phyloP scores from a whole-genome alignment of 129 eudicot species.

The Smallanthus sonchifolius region DNA sequence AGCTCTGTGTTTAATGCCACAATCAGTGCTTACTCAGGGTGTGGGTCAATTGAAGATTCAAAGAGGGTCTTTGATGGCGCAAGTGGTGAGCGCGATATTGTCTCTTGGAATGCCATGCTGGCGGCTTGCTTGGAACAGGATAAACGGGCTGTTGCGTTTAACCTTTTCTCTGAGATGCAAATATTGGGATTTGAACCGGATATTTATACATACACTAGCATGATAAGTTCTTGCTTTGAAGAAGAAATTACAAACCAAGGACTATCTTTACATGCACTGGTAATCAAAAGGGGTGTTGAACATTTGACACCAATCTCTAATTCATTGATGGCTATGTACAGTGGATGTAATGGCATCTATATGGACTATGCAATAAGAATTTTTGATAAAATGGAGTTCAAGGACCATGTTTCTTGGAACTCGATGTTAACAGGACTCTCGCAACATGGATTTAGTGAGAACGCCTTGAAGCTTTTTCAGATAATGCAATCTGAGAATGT shows the following conservation, averaged over 20 bases:
- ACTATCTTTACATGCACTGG: conserved; percentile 60
- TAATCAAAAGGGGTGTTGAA: conserved; percentile 63
- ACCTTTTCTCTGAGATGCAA: conserved; percentile 56
- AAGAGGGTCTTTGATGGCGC: conserved; percentile 51
- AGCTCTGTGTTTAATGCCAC: conserved; percentile 60
- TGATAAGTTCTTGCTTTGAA: conserved; percentile 66
- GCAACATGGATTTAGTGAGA: conserved; percentile 68
- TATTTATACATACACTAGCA: conserved; percentile 62
- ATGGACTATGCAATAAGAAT: conserved; percentile 52
- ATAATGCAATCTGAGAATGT: conserved; percentile 42
- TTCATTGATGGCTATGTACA: conserved; percentile 70
- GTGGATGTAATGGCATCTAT: conserved; percentile 27
- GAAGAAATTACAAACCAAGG: conserved; percentile 41
- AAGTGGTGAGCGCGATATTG: conserved; percentile 44
- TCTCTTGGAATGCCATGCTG: conserved; percentile 86
- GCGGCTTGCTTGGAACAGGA: conserved; percentile 62
- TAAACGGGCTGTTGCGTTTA: conserved; percentile 42
- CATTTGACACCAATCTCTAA: conserved; percentile 54
- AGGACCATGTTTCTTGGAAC: conserved; percentile 81
- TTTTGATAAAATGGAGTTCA: conserved; percentile 44
- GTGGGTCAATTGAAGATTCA: conserved; percentile 61
- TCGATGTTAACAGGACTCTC: conserved; percentile 77
- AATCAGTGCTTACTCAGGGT: conserved; percentile 71
- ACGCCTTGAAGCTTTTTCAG: conserved; percentile 52
- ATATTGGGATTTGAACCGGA: conserved; percentile 53